Percentiles rank a stretch among this genome's conserved stretches.
phyloP scores from a whole-genome alignment of 345 rosid species.

The Turnera subulata region DNA sequence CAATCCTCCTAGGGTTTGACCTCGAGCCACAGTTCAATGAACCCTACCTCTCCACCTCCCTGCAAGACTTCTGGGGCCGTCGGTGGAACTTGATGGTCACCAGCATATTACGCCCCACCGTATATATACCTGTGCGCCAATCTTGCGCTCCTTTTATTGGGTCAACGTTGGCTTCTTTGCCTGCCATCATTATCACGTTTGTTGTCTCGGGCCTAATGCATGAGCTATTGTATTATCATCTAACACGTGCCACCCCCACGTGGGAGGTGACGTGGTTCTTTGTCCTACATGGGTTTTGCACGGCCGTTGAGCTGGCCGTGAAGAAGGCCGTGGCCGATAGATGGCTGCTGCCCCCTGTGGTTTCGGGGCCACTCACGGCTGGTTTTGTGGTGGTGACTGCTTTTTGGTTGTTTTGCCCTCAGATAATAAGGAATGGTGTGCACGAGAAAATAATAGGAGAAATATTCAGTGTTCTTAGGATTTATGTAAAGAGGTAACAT shows the following conservation, averaged over 20 bases:
- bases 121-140: conserved; percentile 35
- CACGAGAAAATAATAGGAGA: background rate
- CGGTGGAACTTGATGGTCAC: conserved; percentile 63
- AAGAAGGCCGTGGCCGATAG: conserved; percentile 13
- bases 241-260: conserved; percentile 37
- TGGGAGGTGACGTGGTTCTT: conserved; percentile 57
- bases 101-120: conserved; percentile 43
- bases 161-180: conserved; percentile 35
- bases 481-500: background rate
- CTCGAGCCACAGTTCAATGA: conserved; percentile 19
- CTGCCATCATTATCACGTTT: conserved; percentile 35
- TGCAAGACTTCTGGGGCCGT: conserved; percentile 72
- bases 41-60: conserved; percentile 39
- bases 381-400: conserved; percentile 26
- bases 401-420: conserved; percentile 34
- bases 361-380: conserved; percentile 14
- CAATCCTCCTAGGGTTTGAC: background rate
- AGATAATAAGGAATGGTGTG: background rate
- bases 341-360: conserved; percentile 12
- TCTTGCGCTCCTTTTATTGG: conserved; percentile 19
- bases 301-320: conserved; percentile 4
- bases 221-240: conserved; percentile 54
- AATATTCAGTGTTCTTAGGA: background rate
- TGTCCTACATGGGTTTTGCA: conserved; percentile 38
- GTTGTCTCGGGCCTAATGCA: conserved; percentile 53